Percentiles rank a stretch among this genome's conserved stretches.
These are phyloP conservation scores for Fusarium sp. DNA, from an alignment of 2,329 filamentous ascomycete genomes.

Conservation along the genomic window DNA sequence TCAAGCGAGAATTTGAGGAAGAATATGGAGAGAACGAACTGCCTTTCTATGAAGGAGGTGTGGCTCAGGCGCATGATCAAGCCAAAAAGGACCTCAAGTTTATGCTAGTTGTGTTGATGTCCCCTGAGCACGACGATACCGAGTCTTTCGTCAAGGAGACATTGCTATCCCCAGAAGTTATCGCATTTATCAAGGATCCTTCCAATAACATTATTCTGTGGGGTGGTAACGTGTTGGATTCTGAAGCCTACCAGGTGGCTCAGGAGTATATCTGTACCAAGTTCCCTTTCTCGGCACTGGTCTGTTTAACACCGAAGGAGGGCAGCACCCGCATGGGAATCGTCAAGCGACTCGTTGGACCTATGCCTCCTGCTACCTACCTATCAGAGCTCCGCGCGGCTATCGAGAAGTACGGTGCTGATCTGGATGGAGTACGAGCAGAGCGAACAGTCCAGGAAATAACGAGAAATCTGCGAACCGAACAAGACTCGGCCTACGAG, in stretches of 20 bases:
- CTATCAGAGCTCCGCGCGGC: constrained; percentile 79
- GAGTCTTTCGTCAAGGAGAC: constrained; percentile 84
- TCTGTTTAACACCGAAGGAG: constrained; percentile 88
- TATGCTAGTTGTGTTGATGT: constrained; percentile 86
- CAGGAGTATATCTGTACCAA: constrained; percentile 88
- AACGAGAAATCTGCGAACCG: constrained; percentile 81
- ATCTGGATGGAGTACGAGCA: constrained; percentile 79
- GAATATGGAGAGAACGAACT: constrained; percentile 82
- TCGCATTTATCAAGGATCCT: constrained; percentile 79
- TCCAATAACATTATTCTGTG: constrained; percentile 86
- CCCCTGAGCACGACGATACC: constrained; percentile 95
- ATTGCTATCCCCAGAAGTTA: constrained; percentile 79
- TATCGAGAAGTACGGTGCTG: constrained; percentile 80
- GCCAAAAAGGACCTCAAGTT: constrained; percentile 94
- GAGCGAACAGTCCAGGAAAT: constrained; percentile 84
- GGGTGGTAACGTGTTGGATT: constrained; percentile 92
- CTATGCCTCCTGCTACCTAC: constrained; percentile 77
- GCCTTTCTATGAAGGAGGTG: constrained; percentile 87
- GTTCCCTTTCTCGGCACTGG: constrained; percentile 88
- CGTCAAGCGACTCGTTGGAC: constrained; percentile 81
- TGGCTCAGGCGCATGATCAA: constrained; percentile 89
- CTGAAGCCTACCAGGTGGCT: constrained; percentile 95
- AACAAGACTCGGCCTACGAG: constrained; percentile 96
- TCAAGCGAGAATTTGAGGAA: constrained; percentile 94
- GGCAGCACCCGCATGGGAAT: constrained; percentile 92